These are phyloP conservation scores for Mycena amicta DNA, from an alignment of 768 basidiomycete genomes.

Conservation along the genomic window DNA sequence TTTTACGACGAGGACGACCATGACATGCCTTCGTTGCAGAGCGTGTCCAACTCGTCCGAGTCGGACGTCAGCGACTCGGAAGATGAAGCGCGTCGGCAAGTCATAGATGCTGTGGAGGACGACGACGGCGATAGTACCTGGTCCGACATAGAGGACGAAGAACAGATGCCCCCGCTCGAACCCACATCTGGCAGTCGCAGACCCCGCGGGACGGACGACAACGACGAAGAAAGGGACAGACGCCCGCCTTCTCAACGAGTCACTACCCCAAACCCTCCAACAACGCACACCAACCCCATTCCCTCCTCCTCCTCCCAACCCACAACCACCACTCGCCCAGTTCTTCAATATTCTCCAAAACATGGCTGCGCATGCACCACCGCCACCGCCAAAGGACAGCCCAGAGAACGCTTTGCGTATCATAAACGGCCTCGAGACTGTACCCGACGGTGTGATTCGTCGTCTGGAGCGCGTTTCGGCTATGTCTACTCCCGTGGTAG, in stretches of 20 bases:
- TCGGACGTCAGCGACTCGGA: conserved; percentile 28
- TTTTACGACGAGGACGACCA: conserved; percentile 34
- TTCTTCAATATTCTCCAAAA: conserved; percentile 27
- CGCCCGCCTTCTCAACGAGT: conserved; percentile 66
- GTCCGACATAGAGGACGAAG: conserved; percentile 34
- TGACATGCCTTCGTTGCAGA: conserved; percentile 45
- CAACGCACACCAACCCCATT: conserved; percentile 14
- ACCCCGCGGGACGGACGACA: conserved; percentile 49
- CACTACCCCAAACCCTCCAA: conserved; percentile 16
- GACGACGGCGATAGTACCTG: conserved; percentile 32
- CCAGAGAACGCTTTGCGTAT: conserved; percentile 68
- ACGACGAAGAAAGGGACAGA: conserved; percentile 61
- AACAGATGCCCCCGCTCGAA: conserved; percentile 33
- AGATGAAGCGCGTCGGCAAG: conserved; percentile 30
- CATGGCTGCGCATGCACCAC: conserved; percentile 23
- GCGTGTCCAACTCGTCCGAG: conserved; percentile 41
- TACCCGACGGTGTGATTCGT: conserved; percentile 66
- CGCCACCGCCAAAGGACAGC: conserved; percentile 50
- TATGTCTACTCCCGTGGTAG: conserved; percentile 38
- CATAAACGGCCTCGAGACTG: conserved; percentile 63
- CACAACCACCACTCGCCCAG: conserved; percentile 14
- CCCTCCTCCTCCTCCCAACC: conserved; percentile 12
- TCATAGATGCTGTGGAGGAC: conserved; percentile 28
- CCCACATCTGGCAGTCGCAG: conserved; percentile 23
- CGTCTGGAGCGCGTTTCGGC: conserved; percentile 58